These are phyloP conservation scores for Scytalidium lignicola DNA, from an alignment of 2,329 filamentous ascomycete species.

Conservation along the genomic window DNA sequence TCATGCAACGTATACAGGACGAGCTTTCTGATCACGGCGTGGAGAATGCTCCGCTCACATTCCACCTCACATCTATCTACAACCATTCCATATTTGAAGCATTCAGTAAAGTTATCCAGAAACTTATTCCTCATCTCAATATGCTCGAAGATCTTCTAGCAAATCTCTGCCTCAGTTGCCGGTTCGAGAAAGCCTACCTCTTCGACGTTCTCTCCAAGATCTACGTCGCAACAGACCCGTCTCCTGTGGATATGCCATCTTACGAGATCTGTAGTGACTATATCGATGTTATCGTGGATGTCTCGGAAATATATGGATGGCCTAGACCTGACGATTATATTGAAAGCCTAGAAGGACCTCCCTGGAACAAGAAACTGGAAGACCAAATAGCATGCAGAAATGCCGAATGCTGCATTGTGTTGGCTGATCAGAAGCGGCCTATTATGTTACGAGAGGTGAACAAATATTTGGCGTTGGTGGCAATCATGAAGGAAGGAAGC, in stretches of 20 bases:
- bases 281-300: slow-evolving; percentile 96
- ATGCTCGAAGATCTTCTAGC: slow-evolving; percentile 93
- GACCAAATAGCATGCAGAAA: slow-evolving; percentile 62
- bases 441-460: slow-evolving; percentile 67
- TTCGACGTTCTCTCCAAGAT: slow-evolving; percentile 98
- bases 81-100: slow-evolving; percentile 98
- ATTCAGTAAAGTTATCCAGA: slow-evolving; percentile 97
- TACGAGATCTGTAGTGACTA: slow-evolving; percentile 99
- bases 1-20: slow-evolving; percentile 93
- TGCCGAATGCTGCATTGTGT: slow-evolving; percentile 63
- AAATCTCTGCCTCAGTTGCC: slow-evolving; percentile 85
- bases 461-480: slow-evolving; percentile 73
- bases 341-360: slow-evolving; percentile 51
- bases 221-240: slow-evolving; percentile 94
- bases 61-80: slow-evolving; percentile 96
- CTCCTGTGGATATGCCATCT: slow-evolving; percentile 87
- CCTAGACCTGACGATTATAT: slow-evolving; percentile 50
- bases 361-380: slow-evolving; percentile 56
- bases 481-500: slow-evolving; percentile 80
- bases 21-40: slow-evolving; percentile 90
- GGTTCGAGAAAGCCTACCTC: slow-evolving; percentile 96
- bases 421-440: slow-evolving; percentile 55
- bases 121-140: slow-evolving; percentile 87
- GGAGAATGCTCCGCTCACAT: slow-evolving; percentile 89
- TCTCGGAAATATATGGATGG: slow-evolving; percentile 93